Evolutionary conservation across 345 rosid species (phyloP).

Genomic region (Mangifera indica): DNA sequence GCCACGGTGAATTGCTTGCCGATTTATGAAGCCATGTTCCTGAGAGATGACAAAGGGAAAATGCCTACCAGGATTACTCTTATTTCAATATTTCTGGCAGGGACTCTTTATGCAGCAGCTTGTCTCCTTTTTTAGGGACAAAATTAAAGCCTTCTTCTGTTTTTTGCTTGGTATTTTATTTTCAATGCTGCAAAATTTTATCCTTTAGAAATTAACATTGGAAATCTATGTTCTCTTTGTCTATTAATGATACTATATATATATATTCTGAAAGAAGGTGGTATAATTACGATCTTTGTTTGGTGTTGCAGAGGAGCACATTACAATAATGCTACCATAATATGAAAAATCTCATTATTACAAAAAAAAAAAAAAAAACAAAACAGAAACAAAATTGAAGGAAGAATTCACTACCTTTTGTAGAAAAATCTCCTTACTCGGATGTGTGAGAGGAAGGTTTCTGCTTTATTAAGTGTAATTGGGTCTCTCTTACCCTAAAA

Average conservation of each 20-base stretch:
- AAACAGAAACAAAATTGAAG: neutral
- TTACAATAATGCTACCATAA: neutral
- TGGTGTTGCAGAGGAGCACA: neutral
- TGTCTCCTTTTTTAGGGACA: constrained; percentile 31
- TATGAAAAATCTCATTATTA: neutral
- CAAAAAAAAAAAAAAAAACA: neutral
- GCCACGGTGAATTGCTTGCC: constrained; percentile 51
- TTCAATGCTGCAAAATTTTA: neutral
- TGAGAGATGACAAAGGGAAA: constrained; percentile 59
- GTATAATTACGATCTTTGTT: neutral
- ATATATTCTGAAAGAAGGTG: no score
- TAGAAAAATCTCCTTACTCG: neutral
- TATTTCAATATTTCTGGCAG: constrained; percentile 30
- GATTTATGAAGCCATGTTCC: constrained; percentile 54
- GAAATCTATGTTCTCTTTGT: neutral
- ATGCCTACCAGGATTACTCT: constrained; percentile 35
- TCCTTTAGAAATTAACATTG: neutral
- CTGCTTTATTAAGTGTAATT: no score
- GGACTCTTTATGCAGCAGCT: constrained; percentile 27
- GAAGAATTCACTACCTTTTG: neutral
- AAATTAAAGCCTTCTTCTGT: no score
- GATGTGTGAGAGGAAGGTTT: no score
- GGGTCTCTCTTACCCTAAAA: no score
- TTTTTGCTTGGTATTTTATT: no score
- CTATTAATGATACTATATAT: no score